phyloP scores from a whole-genome alignment of 768 basidiomycete species.

The Lactarius indigo region DNA sequence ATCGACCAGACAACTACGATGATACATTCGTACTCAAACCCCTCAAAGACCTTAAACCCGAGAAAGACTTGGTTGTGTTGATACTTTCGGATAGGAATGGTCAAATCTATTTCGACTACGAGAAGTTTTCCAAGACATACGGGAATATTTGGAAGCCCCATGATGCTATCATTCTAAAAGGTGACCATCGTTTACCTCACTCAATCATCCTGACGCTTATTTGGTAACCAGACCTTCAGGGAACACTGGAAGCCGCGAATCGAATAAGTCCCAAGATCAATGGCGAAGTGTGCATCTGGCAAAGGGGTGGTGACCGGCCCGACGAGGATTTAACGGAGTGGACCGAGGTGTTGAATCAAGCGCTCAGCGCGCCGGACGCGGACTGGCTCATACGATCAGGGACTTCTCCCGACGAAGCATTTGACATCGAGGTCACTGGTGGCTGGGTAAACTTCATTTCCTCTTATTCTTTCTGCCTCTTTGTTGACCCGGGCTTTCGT shows the following conservation, averaged over 20 bases:
- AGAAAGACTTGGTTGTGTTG: conserved; percentile 16
- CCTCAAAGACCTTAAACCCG: conserved; percentile 17
- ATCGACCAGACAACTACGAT: conserved; percentile 6
- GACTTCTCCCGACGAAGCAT: conserved; percentile 18
- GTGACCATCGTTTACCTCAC: not conserved
- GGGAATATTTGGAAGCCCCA: conserved; percentile 22
- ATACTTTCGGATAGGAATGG: conserved; percentile 18
- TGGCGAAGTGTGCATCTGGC: conserved; percentile 22
- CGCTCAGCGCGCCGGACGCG: conserved; percentile 11
- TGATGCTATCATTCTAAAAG: conserved; percentile 20
- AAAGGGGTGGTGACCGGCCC: conserved; percentile 12
- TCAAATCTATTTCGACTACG: conserved; percentile 23
- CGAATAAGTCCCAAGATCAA: conserved; percentile 6
- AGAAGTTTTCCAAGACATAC: conserved; percentile 19
- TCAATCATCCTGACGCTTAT: not conserved
- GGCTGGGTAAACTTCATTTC: conserved; percentile 14
- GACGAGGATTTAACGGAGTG: conserved; percentile 13
- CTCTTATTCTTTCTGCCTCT: not conserved
- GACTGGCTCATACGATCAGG: conserved; percentile 24
- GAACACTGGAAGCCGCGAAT: conserved; percentile 17
- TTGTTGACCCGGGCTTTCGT: not conserved
- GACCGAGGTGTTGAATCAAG: conserved; percentile 16
- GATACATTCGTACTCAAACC: conserved; percentile 19
- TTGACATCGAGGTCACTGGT: conserved; percentile 23
- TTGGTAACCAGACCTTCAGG: conserved; percentile 17